Conservation (phyloP, 2,329 filamentous ascomycete genomes). For the Torrubiellomyces zombiae region DNA sequence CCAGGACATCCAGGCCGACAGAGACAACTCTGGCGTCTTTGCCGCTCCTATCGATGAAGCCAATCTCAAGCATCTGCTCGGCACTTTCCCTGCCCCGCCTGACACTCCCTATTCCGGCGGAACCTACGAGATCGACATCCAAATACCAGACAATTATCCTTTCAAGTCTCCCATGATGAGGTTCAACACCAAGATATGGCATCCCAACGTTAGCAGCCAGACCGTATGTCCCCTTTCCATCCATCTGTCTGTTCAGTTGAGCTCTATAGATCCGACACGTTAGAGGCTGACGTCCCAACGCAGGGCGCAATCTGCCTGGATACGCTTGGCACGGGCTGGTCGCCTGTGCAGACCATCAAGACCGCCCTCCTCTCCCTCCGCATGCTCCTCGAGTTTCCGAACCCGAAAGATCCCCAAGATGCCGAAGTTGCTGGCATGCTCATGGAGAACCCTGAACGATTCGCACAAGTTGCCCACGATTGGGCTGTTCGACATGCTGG, state of each 20-base stretch:
- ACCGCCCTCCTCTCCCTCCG: slow-evolving; percentile 85
- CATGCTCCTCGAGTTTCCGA: slow-evolving; percentile 80
- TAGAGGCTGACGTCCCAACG: too few species aligned
- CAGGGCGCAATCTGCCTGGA: slow-evolving; percentile 95
- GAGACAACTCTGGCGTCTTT: slow-evolving; percentile 54
- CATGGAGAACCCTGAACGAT: slow-evolving; percentile 59
- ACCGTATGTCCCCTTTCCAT: slow-evolving; percentile 44
- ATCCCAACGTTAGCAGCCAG: slow-evolving; percentile 89
- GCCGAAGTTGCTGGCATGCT: slow-evolving; percentile 90
- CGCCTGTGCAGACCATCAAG: slow-evolving; percentile 91
- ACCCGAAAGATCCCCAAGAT: slow-evolving; percentile 93
- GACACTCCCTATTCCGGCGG: slow-evolving; percentile 90
- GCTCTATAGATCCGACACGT: not conserved
- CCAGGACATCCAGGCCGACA: slow-evolving; percentile 56
- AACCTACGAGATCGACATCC: slow-evolving; percentile 66
- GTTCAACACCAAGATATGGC: slow-evolving; percentile 90
- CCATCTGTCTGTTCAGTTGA: not conserved
- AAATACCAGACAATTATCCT: slow-evolving; percentile 76
- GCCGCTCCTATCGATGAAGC: slow-evolving; percentile 47
- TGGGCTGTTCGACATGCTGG: slow-evolving; percentile 78
- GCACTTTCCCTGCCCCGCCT: slow-evolving; percentile 70
- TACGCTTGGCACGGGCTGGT: slow-evolving; percentile 80
- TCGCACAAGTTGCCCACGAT: slow-evolving; percentile 67
- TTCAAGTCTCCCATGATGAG: slow-evolving; percentile 86
- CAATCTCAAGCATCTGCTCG: slow-evolving; percentile 68